These are phyloP conservation scores for Penicillium malachiteum DNA, from an alignment of 495 filamentous ascomycete genomes.

Conservation along the genomic window DNA sequence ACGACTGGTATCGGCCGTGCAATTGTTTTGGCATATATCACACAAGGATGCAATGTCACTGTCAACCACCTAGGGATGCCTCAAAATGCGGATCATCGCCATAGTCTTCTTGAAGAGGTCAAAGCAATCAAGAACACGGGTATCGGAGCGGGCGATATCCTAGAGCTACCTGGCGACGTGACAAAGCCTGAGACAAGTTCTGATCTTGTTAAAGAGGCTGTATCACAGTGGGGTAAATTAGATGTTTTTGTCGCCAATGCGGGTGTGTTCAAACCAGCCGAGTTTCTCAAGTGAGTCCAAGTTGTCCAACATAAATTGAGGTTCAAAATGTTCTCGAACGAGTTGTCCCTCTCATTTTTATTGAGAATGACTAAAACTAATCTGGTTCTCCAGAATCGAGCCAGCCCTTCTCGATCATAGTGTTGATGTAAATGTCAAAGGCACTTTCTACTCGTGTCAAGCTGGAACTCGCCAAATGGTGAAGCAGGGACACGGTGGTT, in stretches of 20 bases:
- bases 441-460: constrained; percentile 71
- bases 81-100: constrained; percentile 45
- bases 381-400: constrained; percentile 23
- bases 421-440: constrained; percentile 57
- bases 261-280: constrained; percentile 76
- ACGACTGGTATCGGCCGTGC: constrained; percentile 72
- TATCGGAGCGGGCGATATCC: constrained; percentile 53
- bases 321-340: no score
- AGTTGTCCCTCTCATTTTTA: no score
- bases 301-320: no score
- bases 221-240: constrained; percentile 54
- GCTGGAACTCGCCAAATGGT: constrained; percentile 32
- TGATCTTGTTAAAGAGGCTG: constrained; percentile 51
- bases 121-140: constrained; percentile 32
- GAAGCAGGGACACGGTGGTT: constrained; percentile 37
- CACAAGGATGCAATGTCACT: constrained; percentile 61
- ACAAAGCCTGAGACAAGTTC: constrained; percentile 54
- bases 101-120: constrained; percentile 47
- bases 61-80: constrained; percentile 63
- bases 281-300: constrained; percentile 61
- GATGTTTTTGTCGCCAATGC: constrained; percentile 83
- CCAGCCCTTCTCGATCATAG: constrained; percentile 39
- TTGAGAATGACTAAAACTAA: constrained; percentile 2
- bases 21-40: constrained; percentile 59
- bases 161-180: constrained; percentile 60